Evolutionary conservation across 2,329 filamentous ascomycete species (phyloP).

Genomic region (Rachicladosporium sp.): DNA sequence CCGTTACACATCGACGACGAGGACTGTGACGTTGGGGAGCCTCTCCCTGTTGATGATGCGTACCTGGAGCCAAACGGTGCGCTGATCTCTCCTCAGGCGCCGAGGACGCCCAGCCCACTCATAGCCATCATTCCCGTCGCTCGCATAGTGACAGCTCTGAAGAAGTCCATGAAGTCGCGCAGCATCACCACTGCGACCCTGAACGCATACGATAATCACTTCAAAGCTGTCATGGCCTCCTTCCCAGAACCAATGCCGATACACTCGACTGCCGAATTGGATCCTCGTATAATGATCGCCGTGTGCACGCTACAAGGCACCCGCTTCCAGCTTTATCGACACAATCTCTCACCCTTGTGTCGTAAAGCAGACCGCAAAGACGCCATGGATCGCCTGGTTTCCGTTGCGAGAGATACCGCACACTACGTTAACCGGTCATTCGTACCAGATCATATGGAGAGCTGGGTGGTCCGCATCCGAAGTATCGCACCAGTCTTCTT

Average conservation of each 20-base stretch:
- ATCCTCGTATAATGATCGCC: constrained; percentile 62
- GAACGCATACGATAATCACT: constrained; percentile 69
- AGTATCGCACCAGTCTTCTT: constrained; percentile 62
- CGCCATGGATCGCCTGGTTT: constrained; percentile 66
- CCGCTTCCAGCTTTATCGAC: constrained; percentile 74
- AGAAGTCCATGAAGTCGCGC: constrained; percentile 56
- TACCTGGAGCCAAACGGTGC: constrained; percentile 48
- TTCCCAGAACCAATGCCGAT: constrained; percentile 67
- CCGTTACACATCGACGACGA: constrained; percentile 74
- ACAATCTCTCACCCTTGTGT: constrained; percentile 69
- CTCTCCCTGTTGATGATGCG: constrained; percentile 69
- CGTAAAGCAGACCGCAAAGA: constrained; percentile 51
- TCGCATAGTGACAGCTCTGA: constrained; percentile 61
- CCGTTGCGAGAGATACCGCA: constrained; percentile 65
- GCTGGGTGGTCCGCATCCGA: constrained; percentile 46
- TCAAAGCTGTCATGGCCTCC: constrained; percentile 58
- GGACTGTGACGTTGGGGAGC: constrained; percentile 76
- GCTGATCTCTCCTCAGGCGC: constrained; percentile 24
- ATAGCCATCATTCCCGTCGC: constrained; percentile 72
- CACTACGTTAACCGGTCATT: constrained; percentile 55
- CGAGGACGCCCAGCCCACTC: constrained; percentile 54
- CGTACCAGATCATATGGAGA: constrained; percentile 21
- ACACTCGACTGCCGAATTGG: constrained; percentile 52
- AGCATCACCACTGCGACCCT: constrained; percentile 56
- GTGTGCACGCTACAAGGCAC: constrained; percentile 69